Evolutionary conservation across 2,329 filamentous ascomycete species (phyloP), one percentile per base, ranked within the genome.

Genomic region (Diaporthe vexans): DNA sequence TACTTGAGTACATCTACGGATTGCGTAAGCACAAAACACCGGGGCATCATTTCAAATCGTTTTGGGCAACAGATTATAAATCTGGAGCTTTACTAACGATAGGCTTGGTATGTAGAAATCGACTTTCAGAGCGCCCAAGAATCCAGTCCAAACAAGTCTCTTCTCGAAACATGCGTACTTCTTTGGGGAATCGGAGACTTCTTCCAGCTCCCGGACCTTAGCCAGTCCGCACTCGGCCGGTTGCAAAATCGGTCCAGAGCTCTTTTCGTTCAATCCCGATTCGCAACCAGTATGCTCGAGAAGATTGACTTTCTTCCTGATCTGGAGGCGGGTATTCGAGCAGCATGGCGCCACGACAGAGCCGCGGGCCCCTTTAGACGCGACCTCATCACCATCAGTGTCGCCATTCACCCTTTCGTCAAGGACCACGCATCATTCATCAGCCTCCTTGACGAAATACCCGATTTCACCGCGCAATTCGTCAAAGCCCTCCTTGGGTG

Each of bases 161-260:
- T 59, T 40, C 4, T 71, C 6, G 68, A 71, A 5, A 46, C 40
- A 10, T 71, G 68, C 6, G 40, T 33, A 46, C 37, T 71, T 8
- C 13, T 71, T 6, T 58, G 68, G 54, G 9, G 40, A 3, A 71
- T 71, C 26, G 68, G 54, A 26, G 54, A 71, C 40, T 71, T 35
- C 13, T 71, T 71, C 21, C 4, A 6, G 4, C 40, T 71, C 21
- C 1, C n/a, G 4, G 21, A 19, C 1, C 54, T 71, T 4, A 29
- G 10, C 8, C 0, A 37, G 4, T 19, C 35, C 26, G 40, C 17
- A 7, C 9, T 24, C 11, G 8, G 4, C 6, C 52, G 35, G 26
- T 40, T 59, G 19, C 21, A 11, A 11, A 10, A 0, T 0, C 40
- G n/a, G 4, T 51, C 29, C 13, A 19, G 4, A 1, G 4, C 5